Conservation (phyloP, 2,329 filamentous ascomycete genomes). For the Ceratocystiopsis brevicomis region DNA sequence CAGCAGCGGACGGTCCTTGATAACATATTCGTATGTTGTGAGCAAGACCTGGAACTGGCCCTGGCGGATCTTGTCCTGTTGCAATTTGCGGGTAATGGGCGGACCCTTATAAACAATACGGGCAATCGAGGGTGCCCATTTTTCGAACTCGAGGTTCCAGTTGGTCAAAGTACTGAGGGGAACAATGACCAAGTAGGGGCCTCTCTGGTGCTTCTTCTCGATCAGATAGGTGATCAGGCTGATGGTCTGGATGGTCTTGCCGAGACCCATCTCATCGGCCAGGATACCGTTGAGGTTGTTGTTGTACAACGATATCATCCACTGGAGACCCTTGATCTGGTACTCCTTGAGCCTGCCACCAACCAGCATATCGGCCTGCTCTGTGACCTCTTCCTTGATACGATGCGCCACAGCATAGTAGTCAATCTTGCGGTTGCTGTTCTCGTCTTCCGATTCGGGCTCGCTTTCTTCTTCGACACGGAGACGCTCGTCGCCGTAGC, state of each 20-base stretch:
- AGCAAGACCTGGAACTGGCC: constrained; percentile 90
- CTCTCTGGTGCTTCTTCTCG: constrained; percentile 78
- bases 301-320: constrained; percentile 99
- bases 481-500: constrained; percentile 47
- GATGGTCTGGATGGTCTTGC: constrained; percentile 98
- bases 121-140: constrained; percentile 79
- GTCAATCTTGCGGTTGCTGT: constrained; percentile 67
- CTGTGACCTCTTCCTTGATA: constrained; percentile 75
- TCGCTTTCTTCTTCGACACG: constrained; percentile 45
- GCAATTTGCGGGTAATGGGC: constrained; percentile 67
- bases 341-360: constrained; percentile 93
- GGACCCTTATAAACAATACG: constrained; percentile 96
- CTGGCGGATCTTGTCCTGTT: constrained; percentile 85
- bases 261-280: constrained; percentile 98
- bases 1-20: constrained; percentile 87
- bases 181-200: constrained; percentile 91
- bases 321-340: constrained; percentile 93
- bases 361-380: constrained; percentile 70
- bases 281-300: constrained; percentile 98
- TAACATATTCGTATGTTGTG: constrained; percentile 98
- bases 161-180: constrained; percentile 93
- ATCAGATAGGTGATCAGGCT: constrained; percentile 94
- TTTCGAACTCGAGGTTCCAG: constrained; percentile 97
- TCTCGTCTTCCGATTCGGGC: constrained; percentile 48
- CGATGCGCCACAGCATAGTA: constrained; percentile 98